A percentile compares a stretch with the other conserved stretches of the same genome.
phyloP scores from a whole-genome alignment of 2,329 filamentous ascomycete genomes.

The Fusarium lyarnte region DNA sequence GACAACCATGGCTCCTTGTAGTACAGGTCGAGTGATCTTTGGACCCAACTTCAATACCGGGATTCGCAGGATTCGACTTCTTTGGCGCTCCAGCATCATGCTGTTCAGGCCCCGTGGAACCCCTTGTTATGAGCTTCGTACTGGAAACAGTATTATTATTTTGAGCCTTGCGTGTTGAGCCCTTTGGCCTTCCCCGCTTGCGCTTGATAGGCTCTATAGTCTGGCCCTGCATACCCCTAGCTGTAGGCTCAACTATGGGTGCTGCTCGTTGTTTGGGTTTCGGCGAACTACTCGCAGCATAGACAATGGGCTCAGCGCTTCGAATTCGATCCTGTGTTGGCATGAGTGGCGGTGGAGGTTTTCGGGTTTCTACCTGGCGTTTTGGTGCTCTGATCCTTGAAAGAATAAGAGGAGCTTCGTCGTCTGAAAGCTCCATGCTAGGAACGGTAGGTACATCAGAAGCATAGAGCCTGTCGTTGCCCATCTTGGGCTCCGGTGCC shows the following conservation, averaged over 20 bases:
- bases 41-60: background rate
- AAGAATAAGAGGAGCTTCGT: constrained; percentile 47
- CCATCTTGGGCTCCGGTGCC: background rate
- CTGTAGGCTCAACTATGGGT: background rate
- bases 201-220: constrained; percentile 15
- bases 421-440: constrained; percentile 48
- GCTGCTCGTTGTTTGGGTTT: background rate
- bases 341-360: background rate
- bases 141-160: background rate
- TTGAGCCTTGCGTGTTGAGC: background rate
- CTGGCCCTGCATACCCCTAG: background rate
- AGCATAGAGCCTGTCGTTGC: background rate
- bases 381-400: constrained; percentile 10
- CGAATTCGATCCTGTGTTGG: background rate
- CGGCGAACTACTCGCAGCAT: background rate
- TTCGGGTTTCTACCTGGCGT: background rate
- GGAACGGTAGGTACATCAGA: background rate
- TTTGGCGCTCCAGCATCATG: constrained; percentile 11
- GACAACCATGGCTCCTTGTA: background rate
- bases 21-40: background rate
- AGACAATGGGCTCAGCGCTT: background rate
- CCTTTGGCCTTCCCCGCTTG: constrained; percentile 38
- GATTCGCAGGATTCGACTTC: background rate
- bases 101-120: background rate
- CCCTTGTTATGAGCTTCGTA: background rate